These are phyloP conservation scores for Lolium rigidum DNA, from an alignment of 176 grass and related monocot genomes.

Conservation along the genomic window DNA sequence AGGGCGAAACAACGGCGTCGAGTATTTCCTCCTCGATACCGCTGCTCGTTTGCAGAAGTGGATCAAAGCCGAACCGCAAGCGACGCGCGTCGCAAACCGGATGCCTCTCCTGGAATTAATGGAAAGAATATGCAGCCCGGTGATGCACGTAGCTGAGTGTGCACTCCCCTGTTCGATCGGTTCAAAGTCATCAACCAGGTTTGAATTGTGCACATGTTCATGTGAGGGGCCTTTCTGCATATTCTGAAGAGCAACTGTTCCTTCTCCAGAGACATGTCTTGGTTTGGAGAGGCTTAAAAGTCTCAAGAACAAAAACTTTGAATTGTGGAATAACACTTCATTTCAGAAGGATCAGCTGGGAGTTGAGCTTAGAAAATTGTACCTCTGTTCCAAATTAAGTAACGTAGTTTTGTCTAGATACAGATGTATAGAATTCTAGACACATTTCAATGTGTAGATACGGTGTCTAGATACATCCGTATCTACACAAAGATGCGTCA, in stretches of 20 bases:
- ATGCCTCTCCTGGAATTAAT: background rate
- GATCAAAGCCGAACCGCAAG: background rate
- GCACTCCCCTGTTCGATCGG: too few species aligned
- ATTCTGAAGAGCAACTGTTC: constrained; percentile 23
- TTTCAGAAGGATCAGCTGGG: background rate
- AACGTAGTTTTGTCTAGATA: too few species aligned
- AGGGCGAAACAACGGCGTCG: background rate
- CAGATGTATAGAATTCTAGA: too few species aligned
- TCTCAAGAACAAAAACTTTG: background rate
- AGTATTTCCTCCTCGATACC: background rate
- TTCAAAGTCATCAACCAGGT: constrained; percentile 2
- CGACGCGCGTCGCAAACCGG: background rate
- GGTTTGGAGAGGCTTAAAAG: background rate
- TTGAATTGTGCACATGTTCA: background rate
- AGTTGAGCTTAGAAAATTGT: too few species aligned
- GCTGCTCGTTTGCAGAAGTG: background rate
- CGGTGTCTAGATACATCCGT: too few species aligned
- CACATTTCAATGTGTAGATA: too few species aligned
- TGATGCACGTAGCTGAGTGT: too few species aligned
- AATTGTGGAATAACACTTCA: background rate
- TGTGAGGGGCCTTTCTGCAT: background rate
- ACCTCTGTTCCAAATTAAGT: too few species aligned
- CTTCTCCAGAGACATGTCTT: constrained; percentile 13
- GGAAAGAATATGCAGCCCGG: background rate
- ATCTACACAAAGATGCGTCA: too few species aligned